Evolutionary conservation across 177 flowering plant genomes (phyloP).

Genomic region (Vitis hybrid): DNA sequence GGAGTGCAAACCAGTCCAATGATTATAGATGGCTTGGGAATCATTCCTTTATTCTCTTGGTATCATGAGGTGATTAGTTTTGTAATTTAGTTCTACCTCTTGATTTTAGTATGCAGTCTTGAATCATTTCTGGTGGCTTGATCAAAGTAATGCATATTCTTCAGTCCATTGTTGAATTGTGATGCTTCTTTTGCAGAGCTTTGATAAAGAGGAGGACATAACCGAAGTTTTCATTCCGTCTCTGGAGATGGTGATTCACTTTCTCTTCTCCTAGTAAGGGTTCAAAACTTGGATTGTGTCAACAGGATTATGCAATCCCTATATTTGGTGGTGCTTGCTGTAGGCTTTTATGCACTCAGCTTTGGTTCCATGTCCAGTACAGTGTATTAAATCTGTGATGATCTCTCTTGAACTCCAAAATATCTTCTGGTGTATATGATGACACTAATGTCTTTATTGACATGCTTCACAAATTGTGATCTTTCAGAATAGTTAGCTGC

Average conservation of each 20-base stretch:
- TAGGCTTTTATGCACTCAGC: not conserved
- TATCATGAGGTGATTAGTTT: constrained; percentile 69
- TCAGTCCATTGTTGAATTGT: not conserved
- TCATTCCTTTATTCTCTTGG: constrained; percentile 86
- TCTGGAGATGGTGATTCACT: constrained; percentile 83
- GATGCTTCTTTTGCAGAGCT: constrained; percentile 50
- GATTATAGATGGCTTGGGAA: constrained; percentile 55
- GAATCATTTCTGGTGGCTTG: constrained; percentile 1
- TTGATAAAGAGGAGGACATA: constrained; percentile 76
- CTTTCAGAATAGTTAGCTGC: too few species aligned
- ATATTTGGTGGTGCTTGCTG: not conserved
- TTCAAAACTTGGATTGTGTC: constrained; percentile 12
- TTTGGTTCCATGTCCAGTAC: not conserved
- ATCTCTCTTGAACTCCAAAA: constrained; percentile 1
- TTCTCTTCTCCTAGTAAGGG: constrained; percentile 43
- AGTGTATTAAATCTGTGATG: not conserved
- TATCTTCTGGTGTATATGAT: not conserved
- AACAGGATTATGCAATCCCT: not conserved
- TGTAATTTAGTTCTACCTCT: not conserved
- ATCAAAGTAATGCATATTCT: not conserved
- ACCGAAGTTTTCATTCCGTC: constrained; percentile 57
- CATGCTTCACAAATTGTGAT: too few species aligned
- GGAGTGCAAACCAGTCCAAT: constrained; percentile 68
- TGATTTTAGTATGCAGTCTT: constrained; percentile 1
- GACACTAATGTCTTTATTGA: too few species aligned